phyloP scores from a whole-genome alignment of 2,329 filamentous ascomycete species.

The Mycosphaerella sp. region DNA sequence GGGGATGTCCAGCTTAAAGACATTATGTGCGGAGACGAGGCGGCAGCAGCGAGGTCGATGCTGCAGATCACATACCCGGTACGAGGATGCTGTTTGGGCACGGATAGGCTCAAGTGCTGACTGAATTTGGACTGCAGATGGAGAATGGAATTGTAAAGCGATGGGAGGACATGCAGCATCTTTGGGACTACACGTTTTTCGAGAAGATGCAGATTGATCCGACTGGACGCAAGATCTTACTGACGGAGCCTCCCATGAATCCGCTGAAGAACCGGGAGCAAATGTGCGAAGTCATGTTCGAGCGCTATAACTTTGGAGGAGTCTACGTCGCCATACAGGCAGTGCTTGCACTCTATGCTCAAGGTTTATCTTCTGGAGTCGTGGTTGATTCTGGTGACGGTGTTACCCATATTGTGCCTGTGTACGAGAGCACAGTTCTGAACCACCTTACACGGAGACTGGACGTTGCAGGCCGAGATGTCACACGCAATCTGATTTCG shows the following conservation, averaged over 20 bases:
- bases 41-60: slow-evolving; percentile 90
- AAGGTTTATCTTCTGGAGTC: slow-evolving; percentile 79
- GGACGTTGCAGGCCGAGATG: slow-evolving; percentile 92
- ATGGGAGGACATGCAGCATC: slow-evolving; percentile 99
- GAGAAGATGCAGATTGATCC: slow-evolving; percentile 96
- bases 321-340: slow-evolving; percentile 98
- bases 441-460: slow-evolving; percentile 93
- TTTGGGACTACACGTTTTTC: slow-evolving; percentile 98
- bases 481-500: slow-evolving; percentile 96
- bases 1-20: slow-evolving; percentile 76
- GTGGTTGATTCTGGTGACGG: slow-evolving; percentile 98
- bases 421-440: slow-evolving; percentile 95
- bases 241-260: slow-evolving; percentile 98
- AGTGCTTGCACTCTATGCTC: slow-evolving; percentile 89
- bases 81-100: slow-evolving; percentile 31
- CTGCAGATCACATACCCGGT: slow-evolving; percentile 95
- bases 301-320: slow-evolving; percentile 90
- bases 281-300: slow-evolving; percentile 99
- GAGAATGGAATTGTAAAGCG: slow-evolving; percentile 99
- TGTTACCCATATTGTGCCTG: slow-evolving; percentile 96
- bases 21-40: slow-evolving; percentile 99
- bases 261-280: slow-evolving; percentile 93
- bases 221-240: slow-evolving; percentile 87
- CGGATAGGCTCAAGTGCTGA: slow-evolving; percentile 13
- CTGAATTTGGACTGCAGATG: slow-evolving; percentile 55